A percentile compares a stretch with the other conserved stretches of the same genome.
These are phyloP conservation scores for Lepidium sativum DNA, from an alignment of 345 rosid species.

Conservation along the genomic window DNA sequence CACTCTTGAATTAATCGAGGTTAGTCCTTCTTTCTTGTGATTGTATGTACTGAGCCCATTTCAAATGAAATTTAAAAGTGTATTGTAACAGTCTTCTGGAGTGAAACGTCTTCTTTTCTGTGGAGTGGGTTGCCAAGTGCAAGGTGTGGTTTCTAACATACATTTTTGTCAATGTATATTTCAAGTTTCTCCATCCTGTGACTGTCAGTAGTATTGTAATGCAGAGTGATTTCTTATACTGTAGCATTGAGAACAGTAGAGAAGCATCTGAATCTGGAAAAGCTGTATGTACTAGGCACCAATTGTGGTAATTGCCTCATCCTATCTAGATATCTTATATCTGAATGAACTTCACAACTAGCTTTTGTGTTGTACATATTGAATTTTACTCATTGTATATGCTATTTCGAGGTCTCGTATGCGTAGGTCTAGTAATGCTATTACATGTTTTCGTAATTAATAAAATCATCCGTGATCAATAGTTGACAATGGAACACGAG, in stretches of 20 bases:
- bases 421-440: background rate
- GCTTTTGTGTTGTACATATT: background rate
- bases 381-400: background rate
- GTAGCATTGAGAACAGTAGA: constrained; percentile 97
- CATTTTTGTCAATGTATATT: background rate
- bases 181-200: constrained; percentile 33
- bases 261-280: constrained; percentile 74
- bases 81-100: constrained; percentile 59
- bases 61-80: background rate
- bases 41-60: background rate
- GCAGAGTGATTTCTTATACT: constrained; percentile 86
- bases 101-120: constrained; percentile 94
- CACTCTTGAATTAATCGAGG: constrained; percentile 88
- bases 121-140: constrained; percentile 99
- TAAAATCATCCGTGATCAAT: constrained; percentile 21
- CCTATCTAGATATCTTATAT: background rate
- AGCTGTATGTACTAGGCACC: constrained; percentile 93
- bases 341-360: background rate
- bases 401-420: background rate
- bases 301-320: constrained; percentile 60
- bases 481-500: constrained; percentile 97
- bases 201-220: constrained; percentile 63
- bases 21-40: constrained; percentile 17
- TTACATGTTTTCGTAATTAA: background rate
- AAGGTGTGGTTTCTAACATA: constrained; percentile 39